Evolutionary conservation across 1,139 yeast species (phyloP), one percentile per base, ranked within the genome.

Genomic region (Diutina scorzettiae): DNA sequence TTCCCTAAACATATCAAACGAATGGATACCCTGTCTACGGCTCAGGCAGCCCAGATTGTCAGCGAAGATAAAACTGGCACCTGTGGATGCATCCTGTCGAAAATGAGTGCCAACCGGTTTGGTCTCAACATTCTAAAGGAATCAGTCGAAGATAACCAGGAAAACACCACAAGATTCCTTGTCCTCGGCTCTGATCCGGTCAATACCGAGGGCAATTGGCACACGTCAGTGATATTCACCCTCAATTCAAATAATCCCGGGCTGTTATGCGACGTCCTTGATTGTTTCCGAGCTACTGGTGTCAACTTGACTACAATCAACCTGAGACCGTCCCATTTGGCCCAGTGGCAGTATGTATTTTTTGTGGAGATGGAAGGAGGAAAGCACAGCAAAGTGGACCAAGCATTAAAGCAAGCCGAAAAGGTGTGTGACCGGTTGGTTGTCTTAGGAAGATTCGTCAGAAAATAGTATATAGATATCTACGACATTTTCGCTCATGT

Each of bases 101-200:
- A 62, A 28, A 75, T 78, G 49, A 91, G 96, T 11, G 76, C 91
- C 3, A 63, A 65, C 17, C 63, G 82, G 19, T 78, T 79, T 50
- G 64, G 70, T 1, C 71, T 82, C 18, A 81, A 84, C 0, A 69
- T 85, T 1, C 52, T 78, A 32, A 58, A 61, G 25, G 53, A 64
- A 5, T 71, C 73, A 45, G 73, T 91, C 37, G 93, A 89, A 53
- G 95, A 89, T 54, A 67, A 67, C 45, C 57, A 65, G 37, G 77
- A 76, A 28, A 91, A 91, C 58, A 84, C 95, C 4, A 91, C 98
- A 2, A 63, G 97, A 47, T 91, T 91, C 55, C 60, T 91, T 44
- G 71, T 86, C 0, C 62, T 91, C 39, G 78, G 81, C 1, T 54
- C 58, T 42, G 36, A 45, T 5, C 17, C 29, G 25, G n/a, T 39